These are phyloP conservation scores for Grosmannia penicillata DNA, from an alignment of 2,329 filamentous ascomycete genomes.

Conservation along the genomic window DNA sequence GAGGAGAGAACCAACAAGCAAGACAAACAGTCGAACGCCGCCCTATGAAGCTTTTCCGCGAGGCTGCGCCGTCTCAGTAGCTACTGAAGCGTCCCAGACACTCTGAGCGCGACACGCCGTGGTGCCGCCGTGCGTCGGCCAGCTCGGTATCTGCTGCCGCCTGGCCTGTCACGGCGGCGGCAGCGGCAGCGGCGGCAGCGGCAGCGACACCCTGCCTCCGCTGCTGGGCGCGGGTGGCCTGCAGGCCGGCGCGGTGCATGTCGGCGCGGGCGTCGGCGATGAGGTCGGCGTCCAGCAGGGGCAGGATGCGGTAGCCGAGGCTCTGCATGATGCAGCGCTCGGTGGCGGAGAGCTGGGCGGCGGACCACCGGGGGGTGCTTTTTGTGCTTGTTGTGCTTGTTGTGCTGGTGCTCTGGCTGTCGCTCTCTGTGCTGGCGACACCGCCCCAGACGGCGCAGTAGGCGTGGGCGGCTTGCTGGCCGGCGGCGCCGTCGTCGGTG, in stretches of 20 bases:
- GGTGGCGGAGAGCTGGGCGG: conserved; percentile 47
- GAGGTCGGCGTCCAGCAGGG: conserved; percentile 39
- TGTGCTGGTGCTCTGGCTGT: neutral
- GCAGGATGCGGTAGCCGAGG: conserved; percentile 47
- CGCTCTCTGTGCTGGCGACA: neutral
- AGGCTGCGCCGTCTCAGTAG: too few species aligned
- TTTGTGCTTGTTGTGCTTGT: too few species aligned
- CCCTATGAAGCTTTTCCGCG: too few species aligned
- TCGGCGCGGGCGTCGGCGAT: conserved; percentile 46
- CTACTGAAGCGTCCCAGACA: neutral
- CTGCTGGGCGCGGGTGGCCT: conserved; percentile 9
- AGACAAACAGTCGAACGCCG: too few species aligned
- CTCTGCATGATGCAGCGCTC: conserved; percentile 51
- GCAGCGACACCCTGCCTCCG: conserved; percentile 8
- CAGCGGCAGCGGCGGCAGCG: neutral
- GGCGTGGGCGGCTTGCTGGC: conserved; percentile 34
- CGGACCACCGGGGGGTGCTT: conserved; percentile 37
- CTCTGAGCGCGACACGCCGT: conserved; percentile 1
- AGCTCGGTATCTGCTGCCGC: conserved; percentile 1
- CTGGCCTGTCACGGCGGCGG: neutral
- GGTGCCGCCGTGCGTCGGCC: conserved; percentile 4
- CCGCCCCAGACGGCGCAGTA: conserved; percentile 38
- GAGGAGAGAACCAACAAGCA: neutral
- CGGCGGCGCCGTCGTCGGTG: conserved; percentile 44
- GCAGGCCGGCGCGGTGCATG: conserved; percentile 42